These are phyloP conservation scores for Xylariaceae sp. DNA, from an alignment of 2,329 filamentous ascomycete genomes.

Conservation along the genomic window DNA sequence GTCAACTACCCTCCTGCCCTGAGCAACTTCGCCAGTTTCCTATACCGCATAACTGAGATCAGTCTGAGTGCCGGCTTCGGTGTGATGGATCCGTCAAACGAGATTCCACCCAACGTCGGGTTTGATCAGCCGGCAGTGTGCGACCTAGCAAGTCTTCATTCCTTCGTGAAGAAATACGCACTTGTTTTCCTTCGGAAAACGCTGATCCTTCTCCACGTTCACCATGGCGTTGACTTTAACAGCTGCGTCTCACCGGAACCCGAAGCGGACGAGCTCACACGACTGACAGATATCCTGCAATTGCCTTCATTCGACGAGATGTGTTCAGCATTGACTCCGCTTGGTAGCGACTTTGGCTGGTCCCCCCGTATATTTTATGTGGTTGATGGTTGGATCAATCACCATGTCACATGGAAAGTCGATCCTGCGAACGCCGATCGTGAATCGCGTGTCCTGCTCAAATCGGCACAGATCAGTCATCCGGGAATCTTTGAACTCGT, in stretches of 20 bases:
- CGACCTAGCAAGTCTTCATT: conserved; percentile 50
- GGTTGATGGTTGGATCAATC: conserved; percentile 67
- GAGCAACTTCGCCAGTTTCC: conserved; percentile 53
- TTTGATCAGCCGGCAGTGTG: conserved; percentile 53
- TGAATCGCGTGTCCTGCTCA: conserved; percentile 25
- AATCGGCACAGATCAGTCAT: conserved; percentile 59
- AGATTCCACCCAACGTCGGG: conserved; percentile 38
- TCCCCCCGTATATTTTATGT: conserved; percentile 42
- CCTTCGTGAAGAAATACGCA: conserved; percentile 72
- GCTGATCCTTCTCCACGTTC: conserved; percentile 76
- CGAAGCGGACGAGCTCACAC: conserved; percentile 71
- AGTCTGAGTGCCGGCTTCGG: conserved; percentile 40
- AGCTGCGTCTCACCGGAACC: conserved; percentile 58
- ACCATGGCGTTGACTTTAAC: conserved; percentile 83
- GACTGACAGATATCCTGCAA: conserved; percentile 69
- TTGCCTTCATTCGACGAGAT: conserved; percentile 77
- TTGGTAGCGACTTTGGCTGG: conserved; percentile 44
- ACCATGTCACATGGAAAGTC: conserved; percentile 44
- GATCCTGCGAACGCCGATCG: conserved; percentile 4
- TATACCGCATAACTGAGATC: conserved; percentile 42
- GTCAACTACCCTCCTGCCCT: conserved; percentile 41
- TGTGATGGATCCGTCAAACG: conserved; percentile 30
- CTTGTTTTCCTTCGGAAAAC: conserved; percentile 85
- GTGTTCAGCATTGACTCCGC: conserved; percentile 54
- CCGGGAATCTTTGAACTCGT: conserved; percentile 92